A percentile compares a stretch with the other conserved stretches of the same genome.
Evolutionary conservation across 2,329 filamentous ascomycete genomes (phyloP).

Genomic region (Arthrinium puccinioides): DNA sequence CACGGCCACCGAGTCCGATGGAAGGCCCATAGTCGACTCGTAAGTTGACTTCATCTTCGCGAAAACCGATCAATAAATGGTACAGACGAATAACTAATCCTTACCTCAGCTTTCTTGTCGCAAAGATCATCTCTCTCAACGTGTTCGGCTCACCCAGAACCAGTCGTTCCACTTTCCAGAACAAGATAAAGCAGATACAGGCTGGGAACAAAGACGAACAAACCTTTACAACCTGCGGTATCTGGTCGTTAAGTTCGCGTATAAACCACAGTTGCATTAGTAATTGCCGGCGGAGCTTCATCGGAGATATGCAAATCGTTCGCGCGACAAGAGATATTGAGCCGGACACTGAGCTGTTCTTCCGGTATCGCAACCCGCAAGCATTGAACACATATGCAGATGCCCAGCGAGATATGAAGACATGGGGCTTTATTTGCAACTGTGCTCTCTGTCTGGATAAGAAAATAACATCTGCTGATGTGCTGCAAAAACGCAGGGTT

Average conservation of each 20-base stretch:
- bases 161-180: constrained; percentile 7
- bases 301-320: constrained; percentile 46
- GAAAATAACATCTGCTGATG: constrained; percentile 10
- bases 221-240: constrained; percentile 24
- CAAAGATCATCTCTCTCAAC: constrained; percentile 34
- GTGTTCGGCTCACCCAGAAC: constrained; percentile 27
- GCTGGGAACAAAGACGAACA: neutral
- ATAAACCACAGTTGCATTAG: constrained; percentile 46
- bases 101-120: constrained; percentile 33
- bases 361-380: constrained; percentile 26
- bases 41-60: constrained; percentile 19
- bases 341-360: constrained; percentile 35
- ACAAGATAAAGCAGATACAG: neutral
- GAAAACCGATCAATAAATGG: neutral
- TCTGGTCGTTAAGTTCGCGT: constrained; percentile 40
- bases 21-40: constrained; percentile 35
- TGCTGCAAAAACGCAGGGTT: constrained; percentile 9
- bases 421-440: constrained; percentile 34
- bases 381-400: constrained; percentile 18
- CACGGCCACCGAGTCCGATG: constrained; percentile 22
- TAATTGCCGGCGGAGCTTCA: constrained; percentile 40
- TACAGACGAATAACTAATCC: neutral
- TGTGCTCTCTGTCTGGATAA: constrained; percentile 30
- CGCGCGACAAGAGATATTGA: constrained; percentile 36
- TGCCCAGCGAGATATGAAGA: constrained; percentile 18